phyloP scores from a whole-genome alignment of 176 grass and related monocot species.

The Poa annua region DNA sequence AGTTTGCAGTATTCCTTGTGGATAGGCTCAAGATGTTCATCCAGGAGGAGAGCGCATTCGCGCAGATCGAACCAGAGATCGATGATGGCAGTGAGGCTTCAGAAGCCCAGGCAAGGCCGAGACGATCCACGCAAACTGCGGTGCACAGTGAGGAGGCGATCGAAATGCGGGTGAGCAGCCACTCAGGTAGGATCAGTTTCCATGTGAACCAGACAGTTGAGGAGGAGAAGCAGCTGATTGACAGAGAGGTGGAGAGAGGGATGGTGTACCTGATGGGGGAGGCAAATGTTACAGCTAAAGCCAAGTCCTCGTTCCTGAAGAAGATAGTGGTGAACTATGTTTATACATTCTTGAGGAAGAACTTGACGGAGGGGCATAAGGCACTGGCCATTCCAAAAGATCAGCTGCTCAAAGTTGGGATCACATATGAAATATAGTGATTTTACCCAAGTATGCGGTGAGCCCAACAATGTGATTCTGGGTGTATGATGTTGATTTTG shows the following conservation, averaged over 20 bases:
- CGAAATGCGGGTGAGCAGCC: conserved; percentile 23
- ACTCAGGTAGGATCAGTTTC: conserved; percentile 36
- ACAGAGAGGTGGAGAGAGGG: conserved; percentile 54
- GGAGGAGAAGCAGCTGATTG: conserved; percentile 53
- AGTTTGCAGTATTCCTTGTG: conserved; percentile 61
- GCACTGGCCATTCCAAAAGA: conserved; percentile 53
- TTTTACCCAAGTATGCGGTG: background rate
- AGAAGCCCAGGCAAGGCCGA: background rate
- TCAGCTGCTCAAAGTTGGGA: conserved; percentile 77
- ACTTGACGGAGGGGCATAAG: conserved; percentile 54
- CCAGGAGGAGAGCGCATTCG: conserved; percentile 45
- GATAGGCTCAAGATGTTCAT: conserved; percentile 72
- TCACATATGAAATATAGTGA: conserved; percentile 73
- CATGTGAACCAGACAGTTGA: conserved; percentile 4
- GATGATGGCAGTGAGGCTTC: background rate
- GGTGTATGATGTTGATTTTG: background rate
- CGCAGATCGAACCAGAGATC: background rate
- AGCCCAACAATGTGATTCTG: conserved; percentile 23
- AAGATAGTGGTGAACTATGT: conserved; percentile 57
- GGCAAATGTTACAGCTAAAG: conserved; percentile 48
- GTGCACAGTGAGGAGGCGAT: conserved; percentile 57
- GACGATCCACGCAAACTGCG: background rate
- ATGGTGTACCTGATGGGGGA: conserved; percentile 69
- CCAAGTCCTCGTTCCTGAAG: conserved; percentile 45
- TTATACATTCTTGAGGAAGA: conserved; percentile 64